These are phyloP conservation scores for Terfezia claveryi DNA, from an alignment of 495 filamentous ascomycete genomes.

Conservation along the genomic window DNA sequence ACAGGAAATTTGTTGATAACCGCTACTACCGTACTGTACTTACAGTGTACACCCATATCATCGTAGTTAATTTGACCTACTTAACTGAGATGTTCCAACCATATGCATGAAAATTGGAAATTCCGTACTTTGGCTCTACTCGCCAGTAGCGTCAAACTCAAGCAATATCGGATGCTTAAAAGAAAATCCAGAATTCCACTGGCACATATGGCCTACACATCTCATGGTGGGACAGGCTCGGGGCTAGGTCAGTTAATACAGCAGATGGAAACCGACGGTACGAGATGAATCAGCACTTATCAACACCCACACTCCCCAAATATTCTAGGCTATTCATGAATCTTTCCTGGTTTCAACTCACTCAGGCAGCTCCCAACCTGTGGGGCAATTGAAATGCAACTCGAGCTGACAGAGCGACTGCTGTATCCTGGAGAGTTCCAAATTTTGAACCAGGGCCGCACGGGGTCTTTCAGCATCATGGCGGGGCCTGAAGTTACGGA, in stretches of 20 bases:
- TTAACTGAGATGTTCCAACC: too few species aligned
- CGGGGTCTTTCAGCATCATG: too few species aligned
- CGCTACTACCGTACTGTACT: too few species aligned
- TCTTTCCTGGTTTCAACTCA: constrained; percentile 45
- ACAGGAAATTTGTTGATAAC: too few species aligned
- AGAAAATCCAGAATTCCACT: constrained; percentile 97
- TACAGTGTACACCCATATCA: too few species aligned
- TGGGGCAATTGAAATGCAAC: constrained; percentile 55
- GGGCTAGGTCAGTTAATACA: too few species aligned
- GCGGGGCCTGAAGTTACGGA: too few species aligned
- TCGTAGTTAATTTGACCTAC: too few species aligned
- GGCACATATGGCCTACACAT: constrained; percentile 57
- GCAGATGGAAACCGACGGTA: constrained; percentile 19
- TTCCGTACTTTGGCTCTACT: constrained; percentile 82
- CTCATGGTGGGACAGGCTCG: too few species aligned
- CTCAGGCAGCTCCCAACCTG: constrained; percentile 54
- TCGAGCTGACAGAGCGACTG: constrained; percentile 79
- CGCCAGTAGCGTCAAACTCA: constrained; percentile 82
- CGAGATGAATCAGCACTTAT: constrained; percentile 32
- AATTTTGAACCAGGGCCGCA: constrained; percentile 83
- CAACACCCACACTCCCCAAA: constrained; percentile 32
- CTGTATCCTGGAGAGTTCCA: constrained; percentile 68
- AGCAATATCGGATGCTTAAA: constrained; percentile 81
- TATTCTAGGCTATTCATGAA: constrained; percentile 32
- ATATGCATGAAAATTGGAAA: too few species aligned